Conservation (phyloP, 2,329 filamentous ascomycete genomes). For the Phyllosticta citribraziliensis region DNA sequence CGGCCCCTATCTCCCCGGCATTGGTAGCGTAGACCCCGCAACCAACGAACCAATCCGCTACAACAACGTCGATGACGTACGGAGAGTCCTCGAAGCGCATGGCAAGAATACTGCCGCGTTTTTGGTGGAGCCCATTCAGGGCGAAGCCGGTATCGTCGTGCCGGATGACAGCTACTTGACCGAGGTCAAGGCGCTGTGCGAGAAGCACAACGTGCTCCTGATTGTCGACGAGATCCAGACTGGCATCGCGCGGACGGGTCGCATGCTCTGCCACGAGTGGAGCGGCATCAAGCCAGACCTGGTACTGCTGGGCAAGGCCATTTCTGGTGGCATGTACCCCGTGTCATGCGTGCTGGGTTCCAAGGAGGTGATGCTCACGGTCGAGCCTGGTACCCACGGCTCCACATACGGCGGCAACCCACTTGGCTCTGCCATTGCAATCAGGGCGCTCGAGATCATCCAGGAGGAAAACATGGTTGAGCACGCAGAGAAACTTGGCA, state of each 20-base stretch:
- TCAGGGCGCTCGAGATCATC: conserved; percentile 87
- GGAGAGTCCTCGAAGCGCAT: conserved; percentile 67
- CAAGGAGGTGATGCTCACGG: conserved; percentile 87
- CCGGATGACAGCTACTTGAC: conserved; percentile 81
- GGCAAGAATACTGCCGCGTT: conserved; percentile 84
- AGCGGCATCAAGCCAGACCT: conserved; percentile 90
- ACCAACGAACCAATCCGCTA: conserved; percentile 74
- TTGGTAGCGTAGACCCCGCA: conserved; percentile 66
- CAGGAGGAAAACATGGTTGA: conserved; percentile 83
- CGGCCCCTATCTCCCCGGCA: conserved; percentile 84
- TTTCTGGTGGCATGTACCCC: conserved; percentile 98
- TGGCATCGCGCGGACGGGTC: conserved; percentile 87
- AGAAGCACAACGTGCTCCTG: conserved; percentile 87
- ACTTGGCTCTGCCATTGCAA: conserved; percentile 87
- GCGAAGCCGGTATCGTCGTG: conserved; percentile 92
- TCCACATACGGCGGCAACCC: conserved; percentile 99
- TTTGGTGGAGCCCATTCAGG: conserved; percentile 93
- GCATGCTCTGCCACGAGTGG: conserved; percentile 92
- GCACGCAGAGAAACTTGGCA: conserved; percentile 69
- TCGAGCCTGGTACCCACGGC: conserved; percentile 94
- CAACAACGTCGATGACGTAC: conserved; percentile 74
- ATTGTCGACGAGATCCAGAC: conserved; percentile 99
- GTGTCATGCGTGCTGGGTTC: conserved; percentile 84
- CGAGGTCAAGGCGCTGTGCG: conserved; percentile 74
- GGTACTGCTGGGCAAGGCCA: conserved; percentile 91